phyloP scores from a whole-genome alignment of 768 basidiomycete genomes.

The Cystofilobasidium bisporidii region DNA sequence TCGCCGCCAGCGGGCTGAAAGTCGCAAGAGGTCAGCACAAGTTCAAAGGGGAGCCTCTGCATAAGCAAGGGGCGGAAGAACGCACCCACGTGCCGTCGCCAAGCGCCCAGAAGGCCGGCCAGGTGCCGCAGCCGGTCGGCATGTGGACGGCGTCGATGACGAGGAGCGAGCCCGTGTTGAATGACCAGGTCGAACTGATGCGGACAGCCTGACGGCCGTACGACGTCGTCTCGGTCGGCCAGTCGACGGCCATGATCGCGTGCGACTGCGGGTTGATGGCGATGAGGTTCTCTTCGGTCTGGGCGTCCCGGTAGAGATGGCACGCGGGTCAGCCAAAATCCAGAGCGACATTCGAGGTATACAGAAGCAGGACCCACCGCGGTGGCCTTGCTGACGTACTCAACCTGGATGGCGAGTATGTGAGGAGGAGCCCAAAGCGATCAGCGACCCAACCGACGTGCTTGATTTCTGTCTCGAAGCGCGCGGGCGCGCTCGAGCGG shows the following conservation, averaged over 20 bases:
- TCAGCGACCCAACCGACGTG: no score
- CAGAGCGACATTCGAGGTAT: no score
- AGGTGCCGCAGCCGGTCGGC: slow-evolving; percentile 79
- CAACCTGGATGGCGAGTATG: no score
- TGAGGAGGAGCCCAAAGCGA: no score
- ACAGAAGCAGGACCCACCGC: no score
- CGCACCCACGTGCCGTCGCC: slow-evolving; percentile 39
- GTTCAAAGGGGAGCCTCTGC: no score
- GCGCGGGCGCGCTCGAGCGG: no score
- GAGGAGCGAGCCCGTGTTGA: slow-evolving; percentile 57
- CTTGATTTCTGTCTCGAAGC: no score
- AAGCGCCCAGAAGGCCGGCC: slow-evolving; percentile 47
- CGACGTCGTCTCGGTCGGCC: slow-evolving; percentile 48
- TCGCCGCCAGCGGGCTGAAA: slow-evolving; percentile 31
- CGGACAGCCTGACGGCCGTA: slow-evolving; percentile 64
- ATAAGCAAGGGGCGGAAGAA: no score
- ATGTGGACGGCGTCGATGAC: slow-evolving; percentile 71
- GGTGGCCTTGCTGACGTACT: no score
- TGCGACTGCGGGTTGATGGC: slow-evolving; percentile 60
- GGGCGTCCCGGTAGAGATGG: background rate
- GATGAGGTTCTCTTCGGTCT: slow-evolving; percentile 48
- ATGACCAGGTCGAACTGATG: slow-evolving; percentile 50
- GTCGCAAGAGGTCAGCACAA: no score
- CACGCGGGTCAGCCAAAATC: no score
- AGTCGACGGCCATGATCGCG: slow-evolving; percentile 80